Conservation (phyloP, 495 filamentous ascomycete genomes). For the Lentithecium fluviatile region DNA sequence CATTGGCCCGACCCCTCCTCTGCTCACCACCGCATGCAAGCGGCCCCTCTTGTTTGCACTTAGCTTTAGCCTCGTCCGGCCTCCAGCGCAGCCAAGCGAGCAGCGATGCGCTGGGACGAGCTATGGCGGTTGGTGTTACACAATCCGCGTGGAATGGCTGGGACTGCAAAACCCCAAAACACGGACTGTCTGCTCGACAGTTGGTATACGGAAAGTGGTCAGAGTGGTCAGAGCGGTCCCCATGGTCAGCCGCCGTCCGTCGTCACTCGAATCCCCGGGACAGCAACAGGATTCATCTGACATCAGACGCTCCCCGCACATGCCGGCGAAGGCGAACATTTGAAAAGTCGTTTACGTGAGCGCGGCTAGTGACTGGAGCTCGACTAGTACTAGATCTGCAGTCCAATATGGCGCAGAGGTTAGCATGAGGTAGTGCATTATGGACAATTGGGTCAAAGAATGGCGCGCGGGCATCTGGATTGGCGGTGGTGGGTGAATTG, state of each 20-base stretch:
- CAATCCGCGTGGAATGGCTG: not conserved
- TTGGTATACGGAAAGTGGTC: too few species aligned
- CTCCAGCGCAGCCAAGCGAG: not conserved
- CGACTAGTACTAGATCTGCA: conserved; percentile 9
- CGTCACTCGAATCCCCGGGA: not conserved
- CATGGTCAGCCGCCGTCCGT: too few species aligned
- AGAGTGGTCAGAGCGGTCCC: too few species aligned
- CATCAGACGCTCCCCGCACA: not conserved
- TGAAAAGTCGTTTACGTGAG: not conserved
- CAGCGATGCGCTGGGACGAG: not conserved
- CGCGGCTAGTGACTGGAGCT: not conserved
- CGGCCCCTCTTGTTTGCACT: not conserved
- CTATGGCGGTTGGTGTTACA: not conserved
- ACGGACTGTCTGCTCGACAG: too few species aligned
- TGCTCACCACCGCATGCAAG: not conserved
- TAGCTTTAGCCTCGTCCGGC: conserved; percentile 11
- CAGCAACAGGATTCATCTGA: not conserved
- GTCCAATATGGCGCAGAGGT: not conserved
- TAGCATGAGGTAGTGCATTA: conserved; percentile 11
- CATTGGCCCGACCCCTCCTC: conserved; percentile 17
- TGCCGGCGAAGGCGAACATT: conserved; percentile 2
- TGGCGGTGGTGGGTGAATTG: conserved; percentile 14
- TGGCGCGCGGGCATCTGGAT: not conserved
- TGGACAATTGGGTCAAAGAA: conserved; percentile 9
- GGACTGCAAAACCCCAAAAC: too few species aligned